phyloP scores from a whole-genome alignment of 768 basidiomycete species.

The Termitomyces sp. region DNA sequence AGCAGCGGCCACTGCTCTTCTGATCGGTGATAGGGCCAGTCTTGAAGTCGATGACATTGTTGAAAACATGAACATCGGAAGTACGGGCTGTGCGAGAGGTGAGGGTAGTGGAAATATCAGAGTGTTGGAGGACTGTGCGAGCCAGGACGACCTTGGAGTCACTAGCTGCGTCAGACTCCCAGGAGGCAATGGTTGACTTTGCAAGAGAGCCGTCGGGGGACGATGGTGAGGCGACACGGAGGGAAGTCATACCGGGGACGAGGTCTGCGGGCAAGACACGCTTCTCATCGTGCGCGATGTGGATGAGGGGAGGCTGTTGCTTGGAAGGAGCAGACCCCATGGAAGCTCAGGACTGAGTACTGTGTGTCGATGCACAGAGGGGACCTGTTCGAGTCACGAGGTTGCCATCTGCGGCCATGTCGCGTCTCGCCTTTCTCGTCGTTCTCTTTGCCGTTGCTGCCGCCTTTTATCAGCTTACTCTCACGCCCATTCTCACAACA shows the following conservation, averaged over 20 bases:
- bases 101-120: conserved; percentile 58
- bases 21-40: conserved; percentile 83
- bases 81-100: conserved; percentile 57
- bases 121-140: conserved; percentile 70
- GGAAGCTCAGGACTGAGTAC: not conserved
- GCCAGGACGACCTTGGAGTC: conserved; percentile 66
- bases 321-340: conserved; percentile 27
- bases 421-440: conserved; percentile 23
- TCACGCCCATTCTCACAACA: conserved; percentile 38
- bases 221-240: conserved; percentile 30
- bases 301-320: conserved; percentile 12
- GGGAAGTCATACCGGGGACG: conserved; percentile 24
- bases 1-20: conserved; percentile 87
- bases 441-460: conserved; percentile 34
- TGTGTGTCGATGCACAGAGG: too few relatives aligned
- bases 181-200: conserved; percentile 50
- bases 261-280: conserved; percentile 16
- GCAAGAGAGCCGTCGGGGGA: conserved; percentile 62
- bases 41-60: conserved; percentile 73
- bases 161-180: conserved; percentile 54
- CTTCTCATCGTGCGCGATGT: conserved; percentile 27
- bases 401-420: not conserved
- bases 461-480: conserved; percentile 40
- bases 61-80: conserved; percentile 76
- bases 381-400: not conserved